Evolutionary conservation across 2,329 filamentous ascomycete genomes (phyloP), one percentile per base, ranked within the genome.

Genomic region (Esteya vermicola): DNA sequence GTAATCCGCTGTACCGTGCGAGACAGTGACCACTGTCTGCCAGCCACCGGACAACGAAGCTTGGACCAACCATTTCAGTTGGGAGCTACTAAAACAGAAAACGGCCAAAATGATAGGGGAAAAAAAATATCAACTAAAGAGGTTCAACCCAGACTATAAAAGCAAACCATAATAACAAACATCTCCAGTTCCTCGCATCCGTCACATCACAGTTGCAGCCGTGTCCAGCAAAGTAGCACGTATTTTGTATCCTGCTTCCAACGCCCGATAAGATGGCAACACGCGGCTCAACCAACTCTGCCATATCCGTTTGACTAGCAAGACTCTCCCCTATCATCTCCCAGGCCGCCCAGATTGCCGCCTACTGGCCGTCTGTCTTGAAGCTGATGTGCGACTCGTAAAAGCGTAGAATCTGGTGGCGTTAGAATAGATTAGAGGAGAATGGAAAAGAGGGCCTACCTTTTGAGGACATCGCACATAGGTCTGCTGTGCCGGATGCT

Each of bases 381-480:
- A 53, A 51, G 33, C 67, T 67, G 25, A 76, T 67, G 43, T 75
- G 70, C 10, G 62, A 63, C 50, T 76, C 72, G 52, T 75, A 76
- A 46, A 73, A 76, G 28, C 64, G 64, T 9, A 76, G 59, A 67
- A 76, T 37, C 34, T 37, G 28, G 20, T 7, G 16, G 7, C 13
- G 23, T 9, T 8, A 7, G n/a, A 4, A 21, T 14, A 21, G 21
- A 18, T 33, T 13, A 40, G 10, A 10, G 22, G 25, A 21, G 18
- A 34, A 12, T 28, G 12, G 36, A 31, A 40, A 41, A 22, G 13
- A n/a, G 2, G n/a, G 8, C 41, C 21, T 55, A 81, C 80, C 68
- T 79, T 83, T 53, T 89, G 83, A 0, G 84, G 84, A 48, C 81
- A 86, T 49, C 85, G 78, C 51, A 76, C 70, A 51, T 88, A 83